Evolutionary conservation across 768 basidiomycete genomes (phyloP).

Genomic region (Amanita jacksonii): DNA sequence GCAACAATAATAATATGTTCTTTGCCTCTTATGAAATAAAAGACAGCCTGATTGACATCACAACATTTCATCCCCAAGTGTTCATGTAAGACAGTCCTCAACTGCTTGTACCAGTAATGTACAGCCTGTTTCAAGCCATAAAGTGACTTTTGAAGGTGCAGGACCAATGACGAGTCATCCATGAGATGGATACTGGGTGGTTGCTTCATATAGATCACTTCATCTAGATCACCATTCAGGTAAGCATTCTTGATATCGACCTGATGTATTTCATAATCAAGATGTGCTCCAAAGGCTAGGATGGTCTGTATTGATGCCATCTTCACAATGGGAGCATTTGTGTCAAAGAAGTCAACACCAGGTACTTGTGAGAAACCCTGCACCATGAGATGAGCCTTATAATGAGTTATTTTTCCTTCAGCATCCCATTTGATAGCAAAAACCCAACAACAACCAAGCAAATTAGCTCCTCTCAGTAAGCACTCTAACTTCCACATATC

Average conservation of each 20-base stretch:
- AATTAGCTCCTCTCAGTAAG: too few species aligned
- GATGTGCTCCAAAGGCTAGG: too few species aligned
- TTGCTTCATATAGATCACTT: constrained; percentile 10
- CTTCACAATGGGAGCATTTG: too few species aligned
- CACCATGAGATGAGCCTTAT: too few species aligned
- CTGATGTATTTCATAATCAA: too few species aligned
- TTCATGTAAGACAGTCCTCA: constrained; percentile 13
- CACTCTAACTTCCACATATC: too few species aligned
- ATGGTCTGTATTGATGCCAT: too few species aligned
- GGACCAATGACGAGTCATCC: not conserved
- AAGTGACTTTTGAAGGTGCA: not conserved
- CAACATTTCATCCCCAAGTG: constrained; percentile 13
- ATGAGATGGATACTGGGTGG: constrained; percentile 5
- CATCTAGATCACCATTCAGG: too few species aligned
- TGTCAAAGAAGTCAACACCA: constrained; percentile 14
- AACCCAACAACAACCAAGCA: too few species aligned
- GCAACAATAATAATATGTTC: constrained; percentile 12
- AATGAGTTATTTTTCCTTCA: constrained; percentile 18
- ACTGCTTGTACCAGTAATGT: constrained; percentile 6
- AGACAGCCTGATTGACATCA: constrained; percentile 17
- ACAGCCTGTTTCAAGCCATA: constrained; percentile 12
- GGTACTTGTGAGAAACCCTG: too few species aligned
- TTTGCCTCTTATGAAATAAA: constrained; percentile 9
- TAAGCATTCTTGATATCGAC: too few species aligned
- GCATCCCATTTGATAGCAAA: constrained; percentile 26